Conservation (phyloP, 2,329 filamentous ascomycete genomes). For the Aschersonia sp. region DNA sequence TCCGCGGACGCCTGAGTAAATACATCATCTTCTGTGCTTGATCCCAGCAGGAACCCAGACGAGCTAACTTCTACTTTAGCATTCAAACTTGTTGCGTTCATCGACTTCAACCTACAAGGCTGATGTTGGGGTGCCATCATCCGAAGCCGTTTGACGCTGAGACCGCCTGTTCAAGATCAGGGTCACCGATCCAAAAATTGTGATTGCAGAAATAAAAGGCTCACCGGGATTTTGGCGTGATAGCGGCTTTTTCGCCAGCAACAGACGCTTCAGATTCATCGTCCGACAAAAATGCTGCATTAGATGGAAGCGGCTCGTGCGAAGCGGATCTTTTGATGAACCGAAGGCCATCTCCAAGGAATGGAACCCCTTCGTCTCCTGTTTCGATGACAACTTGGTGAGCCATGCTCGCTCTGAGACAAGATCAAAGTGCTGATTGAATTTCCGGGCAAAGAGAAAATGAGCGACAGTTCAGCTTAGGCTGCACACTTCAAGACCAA, state of each 20-base stretch:
- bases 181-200: not conserved
- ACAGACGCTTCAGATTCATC: not conserved
- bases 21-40: constrained; percentile 8
- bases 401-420: not conserved
- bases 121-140: constrained; percentile 3
- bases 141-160: constrained; percentile 3
- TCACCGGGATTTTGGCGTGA: constrained; percentile 1
- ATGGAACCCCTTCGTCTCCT: not conserved
- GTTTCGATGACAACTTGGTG: not conserved
- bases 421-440: not conserved
- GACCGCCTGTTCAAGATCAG: constrained; percentile 1
- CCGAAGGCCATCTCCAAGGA: constrained; percentile 2
- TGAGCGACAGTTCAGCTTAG: too few relatives aligned
- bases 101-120: constrained; percentile 2
- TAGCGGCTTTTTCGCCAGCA: not conserved
- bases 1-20: constrained; percentile 5
- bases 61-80: not conserved
- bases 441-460: not conserved
- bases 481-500: too few relatives aligned
- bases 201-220: not conserved
- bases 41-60: constrained; percentile 6
- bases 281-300: constrained; percentile 2
- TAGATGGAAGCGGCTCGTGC: constrained; percentile 6
- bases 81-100: not conserved
- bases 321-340: constrained; percentile 6